phyloP scores from a whole-genome alignment of 148 eudicot genomes.

The Arctostaphylos glauca region DNA sequence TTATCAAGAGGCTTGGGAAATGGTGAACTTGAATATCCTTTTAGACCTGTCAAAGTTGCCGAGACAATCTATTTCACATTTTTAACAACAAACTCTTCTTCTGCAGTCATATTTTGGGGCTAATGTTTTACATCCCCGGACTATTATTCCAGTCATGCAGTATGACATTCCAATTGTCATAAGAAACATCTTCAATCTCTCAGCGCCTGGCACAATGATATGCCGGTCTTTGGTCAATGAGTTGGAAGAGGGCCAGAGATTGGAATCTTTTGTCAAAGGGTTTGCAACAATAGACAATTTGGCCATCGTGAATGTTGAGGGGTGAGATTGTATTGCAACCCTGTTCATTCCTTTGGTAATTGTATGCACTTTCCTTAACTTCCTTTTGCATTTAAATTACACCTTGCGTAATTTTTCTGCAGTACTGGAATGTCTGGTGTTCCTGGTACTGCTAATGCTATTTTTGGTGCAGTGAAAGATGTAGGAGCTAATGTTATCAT shows the following conservation, averaged over 20 bases:
- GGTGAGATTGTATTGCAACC: constrained; percentile 44
- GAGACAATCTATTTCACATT: neutral
- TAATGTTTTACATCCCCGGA: constrained; percentile 96
- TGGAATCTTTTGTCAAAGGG: constrained; percentile 83
- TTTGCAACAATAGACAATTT: constrained; percentile 97
- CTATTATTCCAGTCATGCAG: constrained; percentile 95
- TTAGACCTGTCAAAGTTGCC: constrained; percentile 9
- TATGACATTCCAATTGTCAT: constrained; percentile 91
- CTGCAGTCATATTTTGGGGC: constrained; percentile 99
- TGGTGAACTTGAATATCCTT: constrained; percentile 45
- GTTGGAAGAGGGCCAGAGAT: constrained; percentile 40
- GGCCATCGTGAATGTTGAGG: constrained; percentile 96
- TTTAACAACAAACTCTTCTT: constrained; percentile 15
- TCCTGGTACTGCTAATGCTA: constrained; percentile 96
- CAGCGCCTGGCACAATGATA: constrained; percentile 88
- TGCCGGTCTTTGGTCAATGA: constrained; percentile 55
- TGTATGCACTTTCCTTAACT: constrained; percentile 1
- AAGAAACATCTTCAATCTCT: constrained; percentile 91
- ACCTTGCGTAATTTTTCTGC: constrained; percentile 19
- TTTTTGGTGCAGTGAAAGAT: constrained; percentile 86
- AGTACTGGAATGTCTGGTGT: constrained; percentile 99
- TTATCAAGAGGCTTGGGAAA: constrained; percentile 99
- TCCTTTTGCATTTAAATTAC: constrained; percentile 15
- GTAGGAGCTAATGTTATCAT: constrained; percentile 98
- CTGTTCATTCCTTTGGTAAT: neutral